These are phyloP conservation scores for Rhizopogon roseolus DNA, from an alignment of 768 basidiomycete species.

Conservation along the genomic window DNA sequence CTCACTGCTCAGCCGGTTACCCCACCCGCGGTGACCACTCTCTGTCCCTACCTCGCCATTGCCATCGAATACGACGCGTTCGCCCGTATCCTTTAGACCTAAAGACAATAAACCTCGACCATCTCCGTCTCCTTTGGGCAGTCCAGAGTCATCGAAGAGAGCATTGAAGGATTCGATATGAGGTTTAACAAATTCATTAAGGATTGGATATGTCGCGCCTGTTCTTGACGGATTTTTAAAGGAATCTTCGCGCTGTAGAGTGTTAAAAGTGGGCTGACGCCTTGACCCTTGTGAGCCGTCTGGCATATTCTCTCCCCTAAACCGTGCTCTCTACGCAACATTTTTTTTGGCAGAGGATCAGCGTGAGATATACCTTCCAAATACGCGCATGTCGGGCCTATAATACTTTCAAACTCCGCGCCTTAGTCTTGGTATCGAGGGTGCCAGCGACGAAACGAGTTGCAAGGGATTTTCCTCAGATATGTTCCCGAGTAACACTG, in stretches of 20 bases:
- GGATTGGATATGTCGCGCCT: conserved; percentile 67
- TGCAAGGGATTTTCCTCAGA: conserved; percentile 15
- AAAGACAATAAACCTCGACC: conserved; percentile 76
- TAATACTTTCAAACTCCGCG: conserved; percentile 15
- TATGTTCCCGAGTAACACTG: conserved; percentile 56
- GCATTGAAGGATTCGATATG: conserved; percentile 97
- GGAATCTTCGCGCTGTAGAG: conserved; percentile 69
- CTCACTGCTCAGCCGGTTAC: conserved; percentile 84
- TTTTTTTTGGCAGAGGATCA: conserved; percentile 11
- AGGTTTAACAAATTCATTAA: conserved; percentile 91
- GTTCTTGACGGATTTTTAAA: conserved; percentile 74
- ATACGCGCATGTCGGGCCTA: conserved; percentile 15
- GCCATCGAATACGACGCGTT: conserved; percentile 91
- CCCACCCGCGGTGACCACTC: conserved; percentile 56
- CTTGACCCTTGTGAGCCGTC: conserved; percentile 37
- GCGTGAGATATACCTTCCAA: conserved; percentile 20
- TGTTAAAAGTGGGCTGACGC: conserved; percentile 66
- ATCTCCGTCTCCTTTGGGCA: conserved; percentile 67
- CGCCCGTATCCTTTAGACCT: conserved; percentile 78
- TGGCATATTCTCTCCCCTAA: conserved; percentile 36
- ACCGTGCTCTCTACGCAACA: not conserved
- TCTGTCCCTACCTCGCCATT: conserved; percentile 48
- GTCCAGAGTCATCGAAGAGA: conserved; percentile 89
- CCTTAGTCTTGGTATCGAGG: conserved; percentile 9
- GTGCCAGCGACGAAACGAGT: conserved; percentile 20